phyloP scores from a whole-genome alignment of 306 rosid species.

The Citrullus mucosospermus region DNA sequence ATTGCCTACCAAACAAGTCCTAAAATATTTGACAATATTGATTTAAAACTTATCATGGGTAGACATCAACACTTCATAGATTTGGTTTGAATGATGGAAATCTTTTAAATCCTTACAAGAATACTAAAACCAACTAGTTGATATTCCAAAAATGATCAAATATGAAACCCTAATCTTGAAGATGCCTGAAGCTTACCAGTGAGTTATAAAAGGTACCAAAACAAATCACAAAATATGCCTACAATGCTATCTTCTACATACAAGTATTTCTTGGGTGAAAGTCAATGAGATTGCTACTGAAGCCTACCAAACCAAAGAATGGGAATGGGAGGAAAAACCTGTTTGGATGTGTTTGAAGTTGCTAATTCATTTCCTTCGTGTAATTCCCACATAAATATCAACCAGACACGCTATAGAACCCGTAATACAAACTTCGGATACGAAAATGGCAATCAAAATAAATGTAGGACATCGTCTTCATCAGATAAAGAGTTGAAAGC shows the following conservation, averaged over 20 bases:
- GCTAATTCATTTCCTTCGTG: background rate
- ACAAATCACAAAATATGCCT: background rate
- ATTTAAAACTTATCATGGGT: background rate
- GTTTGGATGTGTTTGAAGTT: background rate
- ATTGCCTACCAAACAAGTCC: too few species aligned
- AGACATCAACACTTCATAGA: background rate
- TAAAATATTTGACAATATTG: background rate
- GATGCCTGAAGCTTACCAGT: background rate
- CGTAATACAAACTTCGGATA: slow-evolving; percentile 1
- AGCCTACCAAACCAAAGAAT: background rate
- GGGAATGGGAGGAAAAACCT: background rate
- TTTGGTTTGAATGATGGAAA: background rate
- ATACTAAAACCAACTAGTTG: background rate
- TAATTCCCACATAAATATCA: background rate
- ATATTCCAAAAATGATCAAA: background rate
- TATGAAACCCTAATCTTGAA: background rate
- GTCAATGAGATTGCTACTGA: background rate
- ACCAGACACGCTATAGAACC: background rate
- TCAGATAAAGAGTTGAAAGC: slow-evolving; percentile 41
- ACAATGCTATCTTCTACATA: background rate
- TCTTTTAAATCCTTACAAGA: too few species aligned
- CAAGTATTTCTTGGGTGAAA: background rate
- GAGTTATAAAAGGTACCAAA: background rate
- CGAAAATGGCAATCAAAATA: slow-evolving; percentile 21
- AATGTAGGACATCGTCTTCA: slow-evolving; percentile 38